These are phyloP conservation scores for Trametes cingulata DNA, from an alignment of 768 basidiomycete genomes.

Conservation along the genomic window DNA sequence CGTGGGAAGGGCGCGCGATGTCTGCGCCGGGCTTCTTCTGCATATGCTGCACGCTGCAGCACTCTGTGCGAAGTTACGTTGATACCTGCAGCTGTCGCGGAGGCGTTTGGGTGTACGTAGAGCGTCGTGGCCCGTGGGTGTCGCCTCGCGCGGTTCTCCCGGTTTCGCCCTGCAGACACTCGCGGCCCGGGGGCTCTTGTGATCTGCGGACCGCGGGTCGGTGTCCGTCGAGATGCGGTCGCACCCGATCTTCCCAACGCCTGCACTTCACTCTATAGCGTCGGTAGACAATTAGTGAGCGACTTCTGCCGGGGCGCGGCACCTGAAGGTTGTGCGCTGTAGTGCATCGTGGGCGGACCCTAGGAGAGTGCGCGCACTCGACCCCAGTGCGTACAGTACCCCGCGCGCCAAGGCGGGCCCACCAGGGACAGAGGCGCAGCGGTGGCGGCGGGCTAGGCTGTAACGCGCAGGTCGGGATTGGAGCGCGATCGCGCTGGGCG, in stretches of 20 bases:
- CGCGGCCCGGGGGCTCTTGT: conserved; percentile 11
- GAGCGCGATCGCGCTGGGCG: conserved; percentile 3
- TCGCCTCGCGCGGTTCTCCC: conserved; percentile 9
- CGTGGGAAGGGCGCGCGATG: neutral
- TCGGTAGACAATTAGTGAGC: neutral
- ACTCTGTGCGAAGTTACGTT: too few species aligned
- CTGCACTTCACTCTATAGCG: too few species aligned
- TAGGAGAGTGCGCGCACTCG: too few species aligned
- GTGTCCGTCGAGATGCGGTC: neutral
- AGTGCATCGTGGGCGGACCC: too few species aligned
- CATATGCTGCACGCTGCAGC: neutral
- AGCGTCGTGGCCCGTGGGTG: neutral
- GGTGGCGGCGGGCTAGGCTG: neutral
- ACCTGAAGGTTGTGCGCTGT: too few species aligned
- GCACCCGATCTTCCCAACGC: conserved; percentile 6
- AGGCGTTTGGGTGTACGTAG: neutral
- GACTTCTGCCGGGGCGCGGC: too few species aligned
- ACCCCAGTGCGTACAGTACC: too few species aligned
- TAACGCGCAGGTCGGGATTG: conserved; percentile 11
- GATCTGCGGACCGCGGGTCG: conserved; percentile 2
- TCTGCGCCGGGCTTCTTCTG: too few species aligned
- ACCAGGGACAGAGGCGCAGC: neutral
- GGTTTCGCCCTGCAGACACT: conserved; percentile 7
- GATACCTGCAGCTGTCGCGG: too few species aligned
- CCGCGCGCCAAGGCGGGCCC: too few species aligned